A percentile compares a stretch with the other conserved stretches of the same genome.
Conservation (phyloP, 805 yeast genomes). For the Pichia cephalocereana region DNA sequence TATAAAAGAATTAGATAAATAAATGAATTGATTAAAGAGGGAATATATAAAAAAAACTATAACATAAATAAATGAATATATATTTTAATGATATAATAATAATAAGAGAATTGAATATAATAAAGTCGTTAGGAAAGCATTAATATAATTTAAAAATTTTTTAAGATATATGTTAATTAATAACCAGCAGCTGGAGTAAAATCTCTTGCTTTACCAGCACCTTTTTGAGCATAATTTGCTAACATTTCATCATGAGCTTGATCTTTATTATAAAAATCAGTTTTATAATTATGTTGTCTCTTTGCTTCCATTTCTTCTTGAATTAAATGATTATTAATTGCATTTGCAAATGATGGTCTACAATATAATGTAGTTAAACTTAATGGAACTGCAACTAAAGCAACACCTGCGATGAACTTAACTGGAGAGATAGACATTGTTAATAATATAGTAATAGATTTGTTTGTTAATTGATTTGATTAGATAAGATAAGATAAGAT, state of each 20-base stretch:
- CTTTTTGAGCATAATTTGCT: conserved; percentile 18
- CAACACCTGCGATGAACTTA: conserved; percentile 21
- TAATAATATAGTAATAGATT: not conserved
- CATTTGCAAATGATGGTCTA: conserved; percentile 29
- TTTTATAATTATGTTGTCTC: conserved; percentile 19
- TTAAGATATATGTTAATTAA: not conserved
- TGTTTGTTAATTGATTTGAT: not conserved
- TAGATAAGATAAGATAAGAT: not conserved
- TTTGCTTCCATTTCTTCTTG: conserved; percentile 25
- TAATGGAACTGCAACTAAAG: conserved; percentile 23
- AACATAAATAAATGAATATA: no score
- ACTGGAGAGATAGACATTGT: conserved; percentile 24
- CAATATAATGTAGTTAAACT: conserved; percentile 17
- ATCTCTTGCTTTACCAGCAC: conserved; percentile 24
- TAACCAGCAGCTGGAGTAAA: conserved; percentile 10
- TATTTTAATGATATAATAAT: no score
- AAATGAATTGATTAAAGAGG: no score
- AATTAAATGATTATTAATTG: conserved; percentile 24
- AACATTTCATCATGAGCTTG: conserved; percentile 19
- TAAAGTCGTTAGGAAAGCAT: not conserved
- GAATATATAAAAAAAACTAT: no score
- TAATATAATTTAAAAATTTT: not conserved
- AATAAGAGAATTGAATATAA: not conserved
- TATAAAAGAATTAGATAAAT: no score
- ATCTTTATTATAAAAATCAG: conserved; percentile 19